These are phyloP conservation scores for Neoboletus brunneissimus DNA, from an alignment of 768 basidiomycete genomes.

Conservation along the genomic window DNA sequence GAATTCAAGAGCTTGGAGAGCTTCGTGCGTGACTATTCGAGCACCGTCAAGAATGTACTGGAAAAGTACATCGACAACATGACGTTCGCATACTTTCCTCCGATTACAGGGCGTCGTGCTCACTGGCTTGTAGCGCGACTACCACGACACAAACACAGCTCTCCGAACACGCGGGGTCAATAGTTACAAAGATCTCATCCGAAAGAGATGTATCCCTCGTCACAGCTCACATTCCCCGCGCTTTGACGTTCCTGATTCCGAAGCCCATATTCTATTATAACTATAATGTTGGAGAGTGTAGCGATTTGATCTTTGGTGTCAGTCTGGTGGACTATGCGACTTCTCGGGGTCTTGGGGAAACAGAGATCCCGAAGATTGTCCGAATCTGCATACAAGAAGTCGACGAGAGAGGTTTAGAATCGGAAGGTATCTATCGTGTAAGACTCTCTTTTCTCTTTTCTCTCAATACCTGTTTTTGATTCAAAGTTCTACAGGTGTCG, in stretches of 20 bases:
- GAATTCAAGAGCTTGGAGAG: constrained; percentile 67
- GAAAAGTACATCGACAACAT: constrained; percentile 79
- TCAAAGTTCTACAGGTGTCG: constrained; percentile 53
- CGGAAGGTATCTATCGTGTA: constrained; percentile 81
- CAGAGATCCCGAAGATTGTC: constrained; percentile 76
- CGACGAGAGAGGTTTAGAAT: constrained; percentile 72
- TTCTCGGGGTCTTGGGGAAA: constrained; percentile 67
- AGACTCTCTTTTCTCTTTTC: constrained; percentile 17
- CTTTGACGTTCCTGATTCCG: constrained; percentile 63
- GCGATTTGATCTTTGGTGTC: constrained; percentile 87
- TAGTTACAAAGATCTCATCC: constrained; percentile 66
- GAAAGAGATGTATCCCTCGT: constrained; percentile 65
- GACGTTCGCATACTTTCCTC: constrained; percentile 37
- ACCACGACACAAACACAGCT: constrained; percentile 72
- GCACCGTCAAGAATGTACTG: constrained; percentile 58
- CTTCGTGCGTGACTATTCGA: constrained; percentile 72
- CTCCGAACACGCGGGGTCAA: constrained; percentile 57
- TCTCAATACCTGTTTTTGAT: background rate
- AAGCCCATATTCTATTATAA: constrained; percentile 74
- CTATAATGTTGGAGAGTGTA: constrained; percentile 78
- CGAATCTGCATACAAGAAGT: constrained; percentile 79
- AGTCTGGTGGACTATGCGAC: constrained; percentile 87
- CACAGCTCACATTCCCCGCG: constrained; percentile 54
- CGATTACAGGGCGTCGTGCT: background rate
- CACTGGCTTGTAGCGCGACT: constrained; percentile 59